Percentiles rank a stretch among this genome's conserved stretches.
These are phyloP conservation scores for Rhododendron griersonianum DNA, from an alignment of 148 eudicot genomes.

Conservation along the genomic window DNA sequence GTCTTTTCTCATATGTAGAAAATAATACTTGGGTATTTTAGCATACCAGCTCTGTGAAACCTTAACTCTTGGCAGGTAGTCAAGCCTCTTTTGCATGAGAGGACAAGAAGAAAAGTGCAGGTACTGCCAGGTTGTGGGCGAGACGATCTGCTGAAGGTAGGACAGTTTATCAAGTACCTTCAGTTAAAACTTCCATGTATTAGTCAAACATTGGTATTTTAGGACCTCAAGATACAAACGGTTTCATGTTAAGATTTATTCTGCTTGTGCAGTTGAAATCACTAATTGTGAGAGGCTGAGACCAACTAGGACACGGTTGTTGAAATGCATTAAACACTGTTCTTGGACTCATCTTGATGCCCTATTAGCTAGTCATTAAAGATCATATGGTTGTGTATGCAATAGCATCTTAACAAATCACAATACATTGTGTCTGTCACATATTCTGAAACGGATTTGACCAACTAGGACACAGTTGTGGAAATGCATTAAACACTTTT, in stretches of 20 bases:
- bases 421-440: neutral
- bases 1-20: neutral
- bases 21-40: neutral
- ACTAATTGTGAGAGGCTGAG: neutral
- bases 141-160: slow-evolving; percentile 55
- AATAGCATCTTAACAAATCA: neutral
- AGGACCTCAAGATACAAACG: neutral
- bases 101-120: slow-evolving; percentile 80
- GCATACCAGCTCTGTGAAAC: neutral
- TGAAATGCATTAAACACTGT: neutral
- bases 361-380: neutral
- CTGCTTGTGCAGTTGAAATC: neutral
- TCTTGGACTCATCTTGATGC: neutral
- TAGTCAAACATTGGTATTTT: neutral
- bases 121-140: slow-evolving; percentile 74
- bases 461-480: neutral
- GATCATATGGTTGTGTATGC: no score
- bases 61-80: slow-evolving; percentile 56
- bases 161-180: neutral
- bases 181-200: neutral
- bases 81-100: slow-evolving; percentile 87
- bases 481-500: neutral
- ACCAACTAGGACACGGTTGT: neutral
- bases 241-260: neutral
- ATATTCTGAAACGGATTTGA: neutral